Base-by-base conservation (phyloP, 2,329 filamentous ascomycete species). In the Curvularia lunata region DNA sequence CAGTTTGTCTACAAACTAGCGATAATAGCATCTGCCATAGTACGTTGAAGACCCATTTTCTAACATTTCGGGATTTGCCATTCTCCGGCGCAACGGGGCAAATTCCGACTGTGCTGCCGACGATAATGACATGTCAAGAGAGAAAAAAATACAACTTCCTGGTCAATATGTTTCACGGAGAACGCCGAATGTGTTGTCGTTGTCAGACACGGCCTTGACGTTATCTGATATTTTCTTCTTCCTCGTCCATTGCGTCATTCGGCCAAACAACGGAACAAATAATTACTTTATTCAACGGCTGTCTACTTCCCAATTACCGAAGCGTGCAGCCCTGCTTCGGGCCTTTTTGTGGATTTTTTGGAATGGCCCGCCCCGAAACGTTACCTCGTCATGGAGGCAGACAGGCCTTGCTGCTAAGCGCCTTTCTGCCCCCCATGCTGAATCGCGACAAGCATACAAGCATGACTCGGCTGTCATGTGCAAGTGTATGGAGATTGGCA, bases 311-410 rank as follows among this genome's bases (percentile, higher is more conserved):
- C 41, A 43, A 25, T 28, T 25, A 16, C 49, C 34, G 25, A 30
- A 30, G 27, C 27, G 21, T 23, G 32, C 34, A 27, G 18, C 23
- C 23, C 23, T 25, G 47, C 54, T 30, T 30, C 54, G 54, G 54
- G 27, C 54, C 49, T 57, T 53, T 42, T 53, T 32, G 47, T 8
- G 32, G 37, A 53, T 48, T 34, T 40, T 28, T 52, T 53, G 49
- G 37, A 54, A 48, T 53, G 49, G 54, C 54, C 54, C 54, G 49
- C 54, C 41, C 54, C 49, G 43, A 47, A 30, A 57, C 53, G 27
- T 41, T 52, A 38, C 40, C 28, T 30, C 21, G 32, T 37, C 32
- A 30, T 42, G 54, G n/a, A 42, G 30, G 30, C 25, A 32, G 19
- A 34, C 27, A 18, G 21, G 38, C 27, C 27, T 30, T 30, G 2